Percentiles rank a stretch among this genome's conserved stretches.
These are phyloP conservation scores for Ophiostoma piceae DNA, from an alignment of 2,329 filamentous ascomycete species.

Conservation along the genomic window DNA sequence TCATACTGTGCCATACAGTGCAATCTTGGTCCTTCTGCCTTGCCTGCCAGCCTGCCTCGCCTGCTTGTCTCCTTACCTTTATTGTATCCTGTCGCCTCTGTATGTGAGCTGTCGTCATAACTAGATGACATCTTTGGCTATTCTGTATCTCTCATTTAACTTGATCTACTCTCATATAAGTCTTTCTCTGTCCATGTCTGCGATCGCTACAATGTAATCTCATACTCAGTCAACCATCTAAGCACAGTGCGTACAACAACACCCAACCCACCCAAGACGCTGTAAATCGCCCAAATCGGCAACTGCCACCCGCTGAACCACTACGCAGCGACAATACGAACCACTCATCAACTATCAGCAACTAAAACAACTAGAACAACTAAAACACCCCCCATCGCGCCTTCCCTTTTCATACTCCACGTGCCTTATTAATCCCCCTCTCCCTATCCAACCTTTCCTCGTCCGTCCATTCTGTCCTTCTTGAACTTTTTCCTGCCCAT, in stretches of 20 bases:
- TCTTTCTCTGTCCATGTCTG: too few species aligned
- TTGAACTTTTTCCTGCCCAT: conserved; percentile 3
- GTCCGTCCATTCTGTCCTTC: conserved; percentile 6
- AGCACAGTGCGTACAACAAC: not conserved
- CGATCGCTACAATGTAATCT: not conserved
- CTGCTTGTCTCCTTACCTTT: not conserved
- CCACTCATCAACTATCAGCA: not conserved
- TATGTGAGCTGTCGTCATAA: not conserved
- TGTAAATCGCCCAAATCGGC: not conserved
- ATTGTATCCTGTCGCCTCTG: not conserved
- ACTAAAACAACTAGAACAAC: not conserved
- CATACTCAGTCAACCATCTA: not conserved
- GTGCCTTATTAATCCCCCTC: conserved; percentile 16
- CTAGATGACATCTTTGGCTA: not conserved
- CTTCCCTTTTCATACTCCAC: conserved; percentile 7
- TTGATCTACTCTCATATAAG: not conserved
- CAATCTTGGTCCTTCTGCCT: not conserved
- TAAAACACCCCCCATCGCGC: conserved; percentile 9
- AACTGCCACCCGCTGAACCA: conserved; percentile 11
- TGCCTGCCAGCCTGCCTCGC: not conserved
- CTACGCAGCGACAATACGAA: not conserved
- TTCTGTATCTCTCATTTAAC: not conserved
- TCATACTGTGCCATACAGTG: conserved; percentile 12
- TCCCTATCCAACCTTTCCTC: conserved; percentile 16
- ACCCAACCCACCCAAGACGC: not conserved